Conservation (phyloP, 768 basidiomycete genomes). For the Leucosporidium scottii region DNA sequence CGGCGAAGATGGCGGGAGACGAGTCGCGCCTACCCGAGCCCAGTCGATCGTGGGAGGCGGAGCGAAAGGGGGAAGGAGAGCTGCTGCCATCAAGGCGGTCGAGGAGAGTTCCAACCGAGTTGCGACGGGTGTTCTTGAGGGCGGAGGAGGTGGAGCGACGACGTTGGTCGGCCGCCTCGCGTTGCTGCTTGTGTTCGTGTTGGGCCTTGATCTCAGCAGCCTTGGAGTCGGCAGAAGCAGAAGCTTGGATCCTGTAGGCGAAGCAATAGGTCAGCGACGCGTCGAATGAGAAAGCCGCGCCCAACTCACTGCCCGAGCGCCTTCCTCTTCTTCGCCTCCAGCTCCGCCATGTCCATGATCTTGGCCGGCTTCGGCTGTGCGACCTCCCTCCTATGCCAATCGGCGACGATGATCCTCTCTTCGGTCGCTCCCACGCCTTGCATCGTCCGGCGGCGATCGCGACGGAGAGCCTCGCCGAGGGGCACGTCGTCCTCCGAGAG, state of each 20-base stretch:
- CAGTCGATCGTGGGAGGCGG: background rate
- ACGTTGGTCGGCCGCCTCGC: slow-evolving; percentile 7
- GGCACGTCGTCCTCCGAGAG: background rate
- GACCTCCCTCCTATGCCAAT: background rate
- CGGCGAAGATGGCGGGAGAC: background rate
- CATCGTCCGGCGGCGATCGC: background rate
- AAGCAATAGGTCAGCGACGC: background rate
- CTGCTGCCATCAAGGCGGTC: no score
- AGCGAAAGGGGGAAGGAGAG: background rate
- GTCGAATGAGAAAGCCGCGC: background rate
- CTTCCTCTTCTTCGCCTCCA: slow-evolving; percentile 26
- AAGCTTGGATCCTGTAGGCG: slow-evolving; percentile 10
- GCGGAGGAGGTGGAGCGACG: background rate
- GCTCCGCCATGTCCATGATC: slow-evolving; percentile 27
- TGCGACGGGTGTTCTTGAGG: background rate
- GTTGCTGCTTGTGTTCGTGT: background rate
- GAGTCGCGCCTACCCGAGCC: slow-evolving; percentile 2
- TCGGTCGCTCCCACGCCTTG: background rate
- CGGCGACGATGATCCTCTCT: slow-evolving; percentile 16
- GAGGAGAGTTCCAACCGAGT: no score
- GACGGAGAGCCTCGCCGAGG: background rate
- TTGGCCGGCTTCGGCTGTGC: background rate
- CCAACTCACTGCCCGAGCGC: slow-evolving; percentile 19
- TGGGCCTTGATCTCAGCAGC: slow-evolving; percentile 4
- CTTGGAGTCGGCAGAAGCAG: slow-evolving; percentile 8